Percentiles rank a stretch among this genome's conserved stretches.
Evolutionary conservation across 83 land plant genomes (phyloP).

Genomic region (Picea abies): DNA sequence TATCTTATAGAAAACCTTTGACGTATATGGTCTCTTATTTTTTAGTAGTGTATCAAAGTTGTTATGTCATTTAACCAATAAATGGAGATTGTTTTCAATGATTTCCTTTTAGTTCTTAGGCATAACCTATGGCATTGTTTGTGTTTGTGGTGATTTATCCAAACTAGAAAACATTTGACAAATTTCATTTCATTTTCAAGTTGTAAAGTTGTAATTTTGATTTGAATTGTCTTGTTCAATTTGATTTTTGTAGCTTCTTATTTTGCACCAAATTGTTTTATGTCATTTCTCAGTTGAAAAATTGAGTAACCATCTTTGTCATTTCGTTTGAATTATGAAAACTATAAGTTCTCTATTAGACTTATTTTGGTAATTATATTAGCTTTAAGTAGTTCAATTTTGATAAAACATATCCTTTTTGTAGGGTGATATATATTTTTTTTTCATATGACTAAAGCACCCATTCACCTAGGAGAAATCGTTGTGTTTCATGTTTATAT

Average conservation of each 20-base stretch:
- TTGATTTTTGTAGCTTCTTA: neutral
- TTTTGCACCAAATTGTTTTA: neutral
- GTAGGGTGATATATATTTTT: conserved; percentile 97
- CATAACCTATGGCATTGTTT: neutral
- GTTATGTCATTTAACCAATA: too few relatives aligned
- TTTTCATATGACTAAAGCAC: conserved; percentile 88
- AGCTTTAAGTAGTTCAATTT: neutral
- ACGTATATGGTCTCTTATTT: too few relatives aligned
- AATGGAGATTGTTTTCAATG: neutral
- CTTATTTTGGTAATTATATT: neutral
- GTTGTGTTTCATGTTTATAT: conserved; percentile 91
- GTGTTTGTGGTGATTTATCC: neutral
- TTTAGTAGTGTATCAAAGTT: neutral
- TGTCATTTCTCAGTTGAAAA: neutral
- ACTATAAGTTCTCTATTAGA: neutral
- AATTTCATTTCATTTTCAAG: neutral
- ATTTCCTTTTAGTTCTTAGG: neutral
- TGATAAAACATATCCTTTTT: too few relatives aligned
- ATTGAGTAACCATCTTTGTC: neutral
- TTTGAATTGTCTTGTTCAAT: neutral
- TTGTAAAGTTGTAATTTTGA: neutral
- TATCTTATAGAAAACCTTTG: neutral
- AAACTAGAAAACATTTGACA: neutral
- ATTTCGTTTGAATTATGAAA: neutral
- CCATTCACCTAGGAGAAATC: conserved; percentile 94